phyloP scores from a whole-genome alignment of 148 eudicot species.

The Cornus kousa region DNA sequence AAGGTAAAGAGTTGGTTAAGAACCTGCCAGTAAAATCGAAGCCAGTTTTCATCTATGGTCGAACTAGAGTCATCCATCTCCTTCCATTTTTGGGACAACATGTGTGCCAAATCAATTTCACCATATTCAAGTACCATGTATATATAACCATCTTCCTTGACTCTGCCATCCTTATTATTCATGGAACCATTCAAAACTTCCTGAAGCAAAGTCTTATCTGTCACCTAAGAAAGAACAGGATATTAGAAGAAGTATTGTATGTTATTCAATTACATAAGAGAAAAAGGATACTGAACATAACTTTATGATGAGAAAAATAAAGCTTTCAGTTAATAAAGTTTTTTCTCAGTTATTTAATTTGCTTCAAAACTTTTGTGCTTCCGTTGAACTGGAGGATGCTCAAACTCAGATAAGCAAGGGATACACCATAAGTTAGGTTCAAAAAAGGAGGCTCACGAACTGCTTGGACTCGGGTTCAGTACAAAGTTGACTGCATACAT shows the following conservation, averaged over 20 bases:
- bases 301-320: too few species aligned
- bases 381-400: not conserved
- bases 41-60: constrained; percentile 89
- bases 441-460: too few species aligned
- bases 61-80: constrained; percentile 62
- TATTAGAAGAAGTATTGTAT: constrained; percentile 10
- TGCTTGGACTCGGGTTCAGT: too few species aligned
- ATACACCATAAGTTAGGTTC: too few species aligned
- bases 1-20: not conserved
- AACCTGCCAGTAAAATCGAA: constrained; percentile 98
- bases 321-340: too few species aligned
- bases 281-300: not conserved
- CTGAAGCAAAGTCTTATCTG: constrained; percentile 80
- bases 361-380: not conserved
- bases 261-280: not conserved
- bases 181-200: constrained; percentile 76
- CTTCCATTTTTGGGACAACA: constrained; percentile 91
- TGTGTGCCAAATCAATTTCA: constrained; percentile 96
- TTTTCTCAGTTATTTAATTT: not conserved
- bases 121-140: constrained; percentile 99
- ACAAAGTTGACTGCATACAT: too few species aligned
- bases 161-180: constrained; percentile 69
- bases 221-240: constrained; percentile 53
- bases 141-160: constrained; percentile 81
- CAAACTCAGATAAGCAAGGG: not conserved